Evolutionary conservation across 441 rosid genomes (phyloP).

Genomic region (Cnidoscolus chayamansa): DNA sequence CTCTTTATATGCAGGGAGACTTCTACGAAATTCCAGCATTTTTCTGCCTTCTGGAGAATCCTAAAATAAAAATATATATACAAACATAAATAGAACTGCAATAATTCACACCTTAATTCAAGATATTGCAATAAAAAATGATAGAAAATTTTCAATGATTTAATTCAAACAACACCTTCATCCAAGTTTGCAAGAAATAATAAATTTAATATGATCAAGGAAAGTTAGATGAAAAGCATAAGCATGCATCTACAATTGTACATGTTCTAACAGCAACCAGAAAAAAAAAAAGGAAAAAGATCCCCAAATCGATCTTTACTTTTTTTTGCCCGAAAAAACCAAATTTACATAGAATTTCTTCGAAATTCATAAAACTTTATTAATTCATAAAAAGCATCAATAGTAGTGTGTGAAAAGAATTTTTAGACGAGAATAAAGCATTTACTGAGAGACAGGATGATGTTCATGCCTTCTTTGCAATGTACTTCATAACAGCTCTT

Average conservation of each 20-base stretch:
- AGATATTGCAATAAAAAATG: conserved; percentile 11
- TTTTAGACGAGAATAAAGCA: background rate
- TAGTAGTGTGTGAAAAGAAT: background rate
- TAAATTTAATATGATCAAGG: background rate
- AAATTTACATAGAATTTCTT: background rate
- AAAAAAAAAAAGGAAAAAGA: background rate
- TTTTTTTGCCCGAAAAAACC: background rate
- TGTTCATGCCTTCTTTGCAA: background rate
- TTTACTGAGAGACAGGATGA: background rate
- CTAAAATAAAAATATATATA: conserved; percentile 29
- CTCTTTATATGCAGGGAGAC: conserved; percentile 78
- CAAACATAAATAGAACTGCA: conserved; percentile 17
- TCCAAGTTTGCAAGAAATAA: background rate
- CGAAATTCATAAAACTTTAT: background rate
- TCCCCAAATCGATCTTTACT: background rate
- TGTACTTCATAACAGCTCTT: too few relatives aligned
- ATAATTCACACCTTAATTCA: conserved; percentile 11
- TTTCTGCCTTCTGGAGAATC: conserved; percentile 60
- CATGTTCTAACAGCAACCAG: background rate
- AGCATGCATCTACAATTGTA: background rate
- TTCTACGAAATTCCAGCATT: conserved; percentile 62
- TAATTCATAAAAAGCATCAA: background rate
- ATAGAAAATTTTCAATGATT: conserved; percentile 9
- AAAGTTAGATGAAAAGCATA: background rate
- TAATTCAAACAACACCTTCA: background rate